Percentiles rank a stretch among this genome's conserved stretches.
phyloP scores from a whole-genome alignment of 441 rosid genomes.

The Erodium chrysanthum region DNA sequence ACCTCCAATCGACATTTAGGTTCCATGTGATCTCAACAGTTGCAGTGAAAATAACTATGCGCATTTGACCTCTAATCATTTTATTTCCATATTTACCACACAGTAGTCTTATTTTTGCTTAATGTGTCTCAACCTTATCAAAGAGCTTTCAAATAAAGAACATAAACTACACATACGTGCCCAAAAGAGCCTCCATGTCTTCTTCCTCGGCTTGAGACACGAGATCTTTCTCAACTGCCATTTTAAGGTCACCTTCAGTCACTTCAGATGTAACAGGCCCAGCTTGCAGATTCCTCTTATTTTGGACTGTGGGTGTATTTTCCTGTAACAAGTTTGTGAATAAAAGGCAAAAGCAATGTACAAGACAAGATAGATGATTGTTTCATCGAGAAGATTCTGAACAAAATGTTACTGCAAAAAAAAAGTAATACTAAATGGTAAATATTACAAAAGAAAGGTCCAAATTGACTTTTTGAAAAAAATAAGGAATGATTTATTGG shows the following conservation, averaged over 20 bases:
- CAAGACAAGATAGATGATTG: background rate
- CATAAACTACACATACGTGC: constrained; percentile 52
- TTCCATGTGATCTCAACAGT: background rate
- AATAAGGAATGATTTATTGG: background rate
- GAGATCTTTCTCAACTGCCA: constrained; percentile 83
- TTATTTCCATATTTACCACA: background rate
- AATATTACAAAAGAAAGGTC: background rate
- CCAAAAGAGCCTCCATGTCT: constrained; percentile 95
- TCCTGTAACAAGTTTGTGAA: constrained; percentile 41
- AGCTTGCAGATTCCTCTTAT: constrained; percentile 49
- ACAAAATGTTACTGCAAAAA: background rate
- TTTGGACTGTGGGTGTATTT: constrained; percentile 58
- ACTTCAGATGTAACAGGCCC: constrained; percentile 55
- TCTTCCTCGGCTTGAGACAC: constrained; percentile 98
- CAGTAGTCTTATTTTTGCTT: background rate
- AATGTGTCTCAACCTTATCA: constrained; percentile 8
- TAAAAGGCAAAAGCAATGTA: constrained; percentile 13
- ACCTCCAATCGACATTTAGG: background rate
- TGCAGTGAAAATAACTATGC: background rate
- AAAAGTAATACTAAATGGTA: background rate
- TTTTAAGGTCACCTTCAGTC: constrained; percentile 65
- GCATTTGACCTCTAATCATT: background rate
- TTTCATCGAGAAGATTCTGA: background rate
- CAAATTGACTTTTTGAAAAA: background rate
- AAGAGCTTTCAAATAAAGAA: constrained; percentile 19